A percentile compares a stretch with the other conserved stretches of the same genome.
phyloP scores from a whole-genome alignment of 768 basidiomycete species.

The Lactarius vividus region DNA sequence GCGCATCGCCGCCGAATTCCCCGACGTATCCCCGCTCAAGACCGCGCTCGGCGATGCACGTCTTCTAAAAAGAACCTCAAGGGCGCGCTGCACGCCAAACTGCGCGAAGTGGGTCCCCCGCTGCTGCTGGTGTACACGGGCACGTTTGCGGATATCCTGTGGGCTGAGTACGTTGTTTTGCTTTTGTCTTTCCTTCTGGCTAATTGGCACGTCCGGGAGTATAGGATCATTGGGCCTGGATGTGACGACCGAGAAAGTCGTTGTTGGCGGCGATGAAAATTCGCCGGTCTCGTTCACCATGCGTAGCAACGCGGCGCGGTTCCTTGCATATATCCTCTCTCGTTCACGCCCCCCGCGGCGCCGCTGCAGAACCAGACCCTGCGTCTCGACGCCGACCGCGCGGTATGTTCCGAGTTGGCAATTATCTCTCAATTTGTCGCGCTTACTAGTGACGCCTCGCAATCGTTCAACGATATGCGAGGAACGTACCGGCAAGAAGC shows the following conservation, averaged over 20 bases:
- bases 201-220: neutral
- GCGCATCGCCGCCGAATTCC: constrained; percentile 15
- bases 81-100: constrained; percentile 10
- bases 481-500: constrained; percentile 22
- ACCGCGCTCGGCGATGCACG: constrained; percentile 21
- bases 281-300: constrained; percentile 24
- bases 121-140: constrained; percentile 26
- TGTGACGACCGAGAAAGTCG: constrained; percentile 22
- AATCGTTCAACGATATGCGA: constrained; percentile 29
- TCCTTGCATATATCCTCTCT: constrained; percentile 25
- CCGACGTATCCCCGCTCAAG: constrained; percentile 17
- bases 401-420: constrained; percentile 7
- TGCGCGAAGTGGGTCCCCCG: constrained; percentile 26
- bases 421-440: neutral
- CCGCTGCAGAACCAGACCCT: constrained; percentile 18
- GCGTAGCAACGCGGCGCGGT: constrained; percentile 26
- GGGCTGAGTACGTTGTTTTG: constrained; percentile 7
- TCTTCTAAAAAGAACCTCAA: constrained; percentile 21
- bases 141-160: constrained; percentile 21
- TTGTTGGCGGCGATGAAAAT: constrained; percentile 24
- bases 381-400: constrained; percentile 26
- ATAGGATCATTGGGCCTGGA: constrained; percentile 17
- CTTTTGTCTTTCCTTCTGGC: neutral
- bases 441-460: neutral
- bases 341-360: constrained; percentile 21